A percentile compares a stretch with the other conserved stretches of the same genome.
These are phyloP conservation scores for Gynostemma pentaphyllum DNA, from an alignment of 306 rosid genomes.

Conservation along the genomic window DNA sequence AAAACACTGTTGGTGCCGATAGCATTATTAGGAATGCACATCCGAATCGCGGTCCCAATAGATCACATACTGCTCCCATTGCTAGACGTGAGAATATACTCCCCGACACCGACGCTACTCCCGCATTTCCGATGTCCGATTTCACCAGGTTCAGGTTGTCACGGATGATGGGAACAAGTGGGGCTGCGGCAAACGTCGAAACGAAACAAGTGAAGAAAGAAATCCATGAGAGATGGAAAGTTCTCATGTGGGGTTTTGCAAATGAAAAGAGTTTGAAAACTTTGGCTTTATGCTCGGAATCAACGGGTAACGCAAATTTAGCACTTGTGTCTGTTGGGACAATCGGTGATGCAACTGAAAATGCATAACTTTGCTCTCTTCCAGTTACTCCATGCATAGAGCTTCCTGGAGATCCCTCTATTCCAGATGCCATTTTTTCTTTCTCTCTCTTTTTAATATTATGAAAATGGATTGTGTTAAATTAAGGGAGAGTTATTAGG, in stretches of 20 bases:
- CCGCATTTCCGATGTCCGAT: slow-evolving; percentile 71
- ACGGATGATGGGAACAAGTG: slow-evolving; percentile 30
- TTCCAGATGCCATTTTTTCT: slow-evolving; percentile 20
- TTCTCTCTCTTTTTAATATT: no score
- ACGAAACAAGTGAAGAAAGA: slow-evolving; percentile 87
- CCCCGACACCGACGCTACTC: slow-evolving; percentile 79
- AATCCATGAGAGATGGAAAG: slow-evolving; percentile 91
- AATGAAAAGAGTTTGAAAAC: slow-evolving; percentile 63
- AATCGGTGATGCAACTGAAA: slow-evolving; percentile 59
- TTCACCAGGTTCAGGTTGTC: slow-evolving; percentile 34
- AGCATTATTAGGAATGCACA: slow-evolving; percentile 30
- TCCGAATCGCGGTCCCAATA: slow-evolving; percentile 66
- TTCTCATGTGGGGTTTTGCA: slow-evolving; percentile 88
- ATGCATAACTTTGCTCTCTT: slow-evolving; percentile 45
- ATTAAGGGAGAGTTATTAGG: not conserved
- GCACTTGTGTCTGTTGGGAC: slow-evolving; percentile 64
- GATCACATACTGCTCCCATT: slow-evolving; percentile 82
- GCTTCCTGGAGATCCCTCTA: slow-evolving; percentile 72
- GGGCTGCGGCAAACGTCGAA: slow-evolving; percentile 81
- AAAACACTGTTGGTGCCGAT: slow-evolving; percentile 6
- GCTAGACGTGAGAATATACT: slow-evolving; percentile 70
- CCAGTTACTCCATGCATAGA: slow-evolving; percentile 98
- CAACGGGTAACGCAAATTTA: slow-evolving; percentile 59
- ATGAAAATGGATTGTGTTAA: no score
- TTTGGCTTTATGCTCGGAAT: slow-evolving; percentile 69